Base-by-base conservation (phyloP, 805 yeast genomes). In the Yarrowia keelungensis region DNA sequence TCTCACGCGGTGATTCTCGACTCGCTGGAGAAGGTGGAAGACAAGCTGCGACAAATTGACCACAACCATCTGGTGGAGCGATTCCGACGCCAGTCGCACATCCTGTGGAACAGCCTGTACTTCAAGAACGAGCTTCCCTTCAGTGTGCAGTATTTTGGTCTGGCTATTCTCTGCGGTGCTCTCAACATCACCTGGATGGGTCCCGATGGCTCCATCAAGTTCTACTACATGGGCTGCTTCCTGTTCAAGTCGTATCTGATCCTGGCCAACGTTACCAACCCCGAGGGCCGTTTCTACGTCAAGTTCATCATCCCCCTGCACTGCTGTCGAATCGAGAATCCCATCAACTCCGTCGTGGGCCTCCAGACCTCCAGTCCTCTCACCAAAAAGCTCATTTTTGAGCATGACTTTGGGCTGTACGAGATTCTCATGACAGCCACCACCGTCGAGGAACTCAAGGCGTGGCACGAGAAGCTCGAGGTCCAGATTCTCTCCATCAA, bases 381-480 rank as follows among this genome's bases (percentile, higher is more conserved):
- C 36, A 51, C 68, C 19, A 41, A 43, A 15, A 65, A 65, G 68
- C 43, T 65, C n/a, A 65, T 53, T 32, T 65, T 65, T 32, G 68
- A 65, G 50, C 68, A 65, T 11, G 51, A 65, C 50, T 65, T 51
- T 51, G 59, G 68, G n/a, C 68, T 65, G 12, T 51, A 53, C 12
- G 68, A 65, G 68, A 32, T 65, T 35, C 61, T 65, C 8, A 1
- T 65, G n/a, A 65, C 61, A 14, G 68, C 68, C 1, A 65, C 61
- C n/a, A 51, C 61, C 9, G 42, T 19, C 7, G 45, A 41, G n/a
- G 68, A 65, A 38, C 47, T 53, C n/a, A 19, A 14, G 49, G 22
- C 61, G 11, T 65, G 68, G 68, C 47, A 43, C 8, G 68, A 65
- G 39, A 65, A 35, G 62, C 59, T 65, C 19, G 68, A 65, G 19